These are phyloP conservation scores for Schwanniomyces polymorphus DNA, from an alignment of 805 yeast species.

Conservation along the genomic window DNA sequence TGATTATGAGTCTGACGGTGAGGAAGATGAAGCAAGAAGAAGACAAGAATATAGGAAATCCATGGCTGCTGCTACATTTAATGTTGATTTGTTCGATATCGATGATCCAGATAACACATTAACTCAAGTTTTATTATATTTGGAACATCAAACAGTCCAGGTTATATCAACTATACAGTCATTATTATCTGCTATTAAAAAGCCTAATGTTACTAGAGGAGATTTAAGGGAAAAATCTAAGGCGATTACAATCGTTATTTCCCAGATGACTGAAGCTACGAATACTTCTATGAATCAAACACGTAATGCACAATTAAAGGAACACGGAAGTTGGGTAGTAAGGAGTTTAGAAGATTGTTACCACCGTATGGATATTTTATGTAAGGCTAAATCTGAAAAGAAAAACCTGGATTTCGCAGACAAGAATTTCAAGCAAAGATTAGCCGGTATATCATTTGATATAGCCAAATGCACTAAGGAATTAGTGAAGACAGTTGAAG, in stretches of 20 bases:
- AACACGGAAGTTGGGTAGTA: constrained; percentile 90
- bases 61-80: constrained; percentile 58
- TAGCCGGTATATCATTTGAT: constrained; percentile 95
- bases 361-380: constrained; percentile 74
- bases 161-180: constrained; percentile 89
- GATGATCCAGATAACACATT: constrained; percentile 87
- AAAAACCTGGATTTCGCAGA: constrained; percentile 72
- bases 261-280: constrained; percentile 89
- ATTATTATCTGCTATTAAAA: constrained; percentile 71
- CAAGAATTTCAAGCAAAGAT: constrained; percentile 84
- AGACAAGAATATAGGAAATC: constrained; percentile 47
- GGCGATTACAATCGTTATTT: constrained; percentile 76
- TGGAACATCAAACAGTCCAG: constrained; percentile 91
- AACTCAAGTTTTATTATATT: constrained; percentile 75
- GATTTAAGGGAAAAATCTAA: constrained; percentile 68
- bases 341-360: constrained; percentile 83
- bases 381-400: constrained; percentile 43
- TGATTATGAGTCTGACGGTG: constrained; percentile 16
- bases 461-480: constrained; percentile 96
- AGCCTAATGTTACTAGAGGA: constrained; percentile 74
- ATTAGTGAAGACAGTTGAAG: constrained; percentile 93
- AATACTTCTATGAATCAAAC: constrained; percentile 85
- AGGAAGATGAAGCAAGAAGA: constrained; percentile 35
- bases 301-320: constrained; percentile 78
- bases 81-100: constrained; percentile 73